phyloP scores from a whole-genome alignment of 1,284 basidiomycete genomes.

The Sutorius eximius region DNA sequence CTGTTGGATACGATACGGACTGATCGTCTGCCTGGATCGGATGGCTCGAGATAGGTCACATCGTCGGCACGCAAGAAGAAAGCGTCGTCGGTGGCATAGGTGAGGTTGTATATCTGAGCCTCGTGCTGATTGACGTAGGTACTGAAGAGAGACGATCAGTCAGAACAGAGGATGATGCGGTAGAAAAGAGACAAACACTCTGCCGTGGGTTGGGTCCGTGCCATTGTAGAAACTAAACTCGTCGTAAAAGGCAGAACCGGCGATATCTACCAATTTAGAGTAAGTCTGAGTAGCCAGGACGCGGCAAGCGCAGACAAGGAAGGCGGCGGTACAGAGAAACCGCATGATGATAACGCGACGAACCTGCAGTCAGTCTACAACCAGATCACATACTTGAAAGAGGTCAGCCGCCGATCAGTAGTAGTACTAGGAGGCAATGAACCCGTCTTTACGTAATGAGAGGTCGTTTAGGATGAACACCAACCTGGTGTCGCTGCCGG shows the following conservation, averaged over 20 bases:
- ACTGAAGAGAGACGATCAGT: conserved; percentile 15
- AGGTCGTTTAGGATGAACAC: conserved; percentile 34
- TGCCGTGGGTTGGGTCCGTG: conserved; percentile 38
- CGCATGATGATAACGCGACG: conserved; percentile 15
- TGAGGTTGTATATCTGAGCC: conserved; percentile 35
- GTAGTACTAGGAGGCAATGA: too few relatives aligned
- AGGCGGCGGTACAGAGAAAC: not conserved
- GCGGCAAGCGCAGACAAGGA: not conserved
- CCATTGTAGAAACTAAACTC: conserved; percentile 32
- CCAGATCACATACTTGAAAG: conserved; percentile 1
- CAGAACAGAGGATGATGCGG: not conserved
- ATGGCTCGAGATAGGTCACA: conserved; percentile 23
- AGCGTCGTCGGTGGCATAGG: conserved; percentile 28
- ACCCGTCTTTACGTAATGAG: conserved; percentile 14
- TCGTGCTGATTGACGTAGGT: conserved; percentile 35
- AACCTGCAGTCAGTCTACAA: conserved; percentile 5
- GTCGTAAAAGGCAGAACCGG: conserved; percentile 33
- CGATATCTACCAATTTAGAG: conserved; percentile 19
- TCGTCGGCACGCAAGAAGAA: conserved; percentile 41
- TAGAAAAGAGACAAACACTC: conserved; percentile 28
- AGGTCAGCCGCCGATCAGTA: conserved; percentile 15
- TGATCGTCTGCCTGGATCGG: conserved; percentile 30
- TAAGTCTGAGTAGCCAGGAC: conserved; percentile 13
- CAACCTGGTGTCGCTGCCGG: conserved; percentile 54
- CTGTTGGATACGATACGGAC: conserved; percentile 27